Conservation (phyloP, 2,329 filamentous ascomycete species). For the Diatrype stigma region DNA sequence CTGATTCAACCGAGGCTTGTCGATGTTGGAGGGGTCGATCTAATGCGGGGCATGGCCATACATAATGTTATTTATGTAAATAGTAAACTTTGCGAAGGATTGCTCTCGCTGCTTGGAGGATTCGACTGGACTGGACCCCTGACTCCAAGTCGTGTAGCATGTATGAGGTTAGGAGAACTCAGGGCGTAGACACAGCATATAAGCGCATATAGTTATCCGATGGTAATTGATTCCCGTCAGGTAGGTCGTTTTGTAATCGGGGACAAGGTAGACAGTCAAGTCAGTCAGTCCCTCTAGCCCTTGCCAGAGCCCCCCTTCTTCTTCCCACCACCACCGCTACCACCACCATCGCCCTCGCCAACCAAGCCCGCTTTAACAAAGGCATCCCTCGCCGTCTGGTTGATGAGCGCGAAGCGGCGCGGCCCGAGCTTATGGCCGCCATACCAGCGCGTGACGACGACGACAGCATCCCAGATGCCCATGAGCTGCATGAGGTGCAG, state of each 20-base stretch:
- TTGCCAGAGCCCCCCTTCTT: conserved; percentile 39
- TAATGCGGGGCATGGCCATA: neutral
- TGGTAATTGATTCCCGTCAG: too few species aligned
- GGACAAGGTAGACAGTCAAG: neutral
- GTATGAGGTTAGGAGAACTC: too few species aligned
- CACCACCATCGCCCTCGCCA: conserved; percentile 39
- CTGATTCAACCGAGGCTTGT: neutral
- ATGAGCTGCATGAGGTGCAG: conserved; percentile 91
- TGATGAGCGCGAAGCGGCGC: conserved; percentile 86
- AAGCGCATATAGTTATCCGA: too few species aligned
- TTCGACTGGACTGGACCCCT: too few species aligned
- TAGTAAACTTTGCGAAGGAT: too few species aligned
- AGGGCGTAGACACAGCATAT: too few species aligned
- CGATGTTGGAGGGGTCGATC: neutral
- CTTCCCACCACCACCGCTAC: conserved; percentile 30
- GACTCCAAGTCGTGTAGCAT: too few species aligned
- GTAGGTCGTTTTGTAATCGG: neutral
- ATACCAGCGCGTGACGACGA: conserved; percentile 94
- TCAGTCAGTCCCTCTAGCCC: conserved; percentile 6
- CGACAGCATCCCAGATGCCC: conserved; percentile 88
- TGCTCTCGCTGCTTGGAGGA: too few species aligned
- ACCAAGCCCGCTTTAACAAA: conserved; percentile 73
- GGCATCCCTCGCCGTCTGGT: conserved; percentile 77
- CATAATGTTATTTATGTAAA: too few species aligned
- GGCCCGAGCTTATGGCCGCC: conserved; percentile 87